These are phyloP conservation scores for Colletotrichum sp. DNA, from an alignment of 2,329 filamentous ascomycete genomes.

Conservation along the genomic window DNA sequence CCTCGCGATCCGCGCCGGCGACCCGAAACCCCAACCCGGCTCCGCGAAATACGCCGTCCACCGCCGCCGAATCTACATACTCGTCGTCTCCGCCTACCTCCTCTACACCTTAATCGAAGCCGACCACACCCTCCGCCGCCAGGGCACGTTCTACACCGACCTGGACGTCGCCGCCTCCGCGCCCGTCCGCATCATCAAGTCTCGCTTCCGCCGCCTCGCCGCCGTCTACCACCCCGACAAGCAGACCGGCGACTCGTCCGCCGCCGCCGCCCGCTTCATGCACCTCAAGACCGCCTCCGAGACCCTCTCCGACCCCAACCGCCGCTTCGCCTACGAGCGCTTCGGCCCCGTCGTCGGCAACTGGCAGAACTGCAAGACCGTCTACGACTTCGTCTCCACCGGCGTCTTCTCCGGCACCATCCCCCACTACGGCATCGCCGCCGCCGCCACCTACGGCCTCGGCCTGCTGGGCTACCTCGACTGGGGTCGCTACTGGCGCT, in stretches of 20 bases:
- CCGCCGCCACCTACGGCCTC: conserved; percentile 63
- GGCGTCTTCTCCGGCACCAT: conserved; percentile 65
- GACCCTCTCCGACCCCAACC: conserved; percentile 76
- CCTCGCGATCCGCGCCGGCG: conserved; percentile 87
- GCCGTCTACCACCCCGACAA: conserved; percentile 87
- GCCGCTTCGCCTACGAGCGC: conserved; percentile 87
- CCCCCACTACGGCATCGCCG: conserved; percentile 66
- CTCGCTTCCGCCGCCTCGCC: conserved; percentile 79
- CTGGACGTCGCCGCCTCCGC: conserved; percentile 74
- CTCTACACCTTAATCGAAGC: conserved; percentile 93
- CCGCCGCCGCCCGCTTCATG: conserved; percentile 67
- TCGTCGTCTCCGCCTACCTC: conserved; percentile 84
- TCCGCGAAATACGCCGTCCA: conserved; percentile 73
- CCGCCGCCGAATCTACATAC: conserved; percentile 81
- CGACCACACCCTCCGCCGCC: conserved; percentile 76
- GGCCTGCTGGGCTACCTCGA: conserved; percentile 71
- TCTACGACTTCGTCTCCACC: conserved; percentile 74
- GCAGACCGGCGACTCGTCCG: conserved; percentile 43
- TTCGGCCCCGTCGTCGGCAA: conserved; percentile 76
- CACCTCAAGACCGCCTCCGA: conserved; percentile 85
- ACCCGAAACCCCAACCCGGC: conserved; percentile 76
- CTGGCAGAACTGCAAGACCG: conserved; percentile 71
- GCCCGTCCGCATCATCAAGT: conserved; percentile 73
- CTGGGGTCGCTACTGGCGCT: conserved; percentile 70
- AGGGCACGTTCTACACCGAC: conserved; percentile 79